These are phyloP conservation scores for Alloteropsis semialata DNA, from an alignment of 176 grass and related monocot genomes.

Conservation along the genomic window DNA sequence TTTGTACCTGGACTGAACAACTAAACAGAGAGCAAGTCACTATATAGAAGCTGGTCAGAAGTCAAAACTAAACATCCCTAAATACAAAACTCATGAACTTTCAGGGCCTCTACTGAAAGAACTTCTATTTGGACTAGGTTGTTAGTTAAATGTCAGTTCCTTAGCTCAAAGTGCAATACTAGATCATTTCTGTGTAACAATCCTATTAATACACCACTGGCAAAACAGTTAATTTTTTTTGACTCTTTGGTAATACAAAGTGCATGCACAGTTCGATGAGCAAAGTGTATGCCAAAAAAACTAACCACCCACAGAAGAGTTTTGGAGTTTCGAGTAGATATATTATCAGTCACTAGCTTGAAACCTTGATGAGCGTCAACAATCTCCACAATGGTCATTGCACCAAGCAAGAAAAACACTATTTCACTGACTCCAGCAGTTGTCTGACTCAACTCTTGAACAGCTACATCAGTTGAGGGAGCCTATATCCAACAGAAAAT, in stretches of 20 bases:
- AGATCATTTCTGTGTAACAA: neutral
- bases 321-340: conserved; percentile 84
- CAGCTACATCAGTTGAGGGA: conserved; percentile 75
- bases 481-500: conserved; percentile 58
- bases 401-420: conserved; percentile 97
- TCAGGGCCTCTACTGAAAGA: neutral
- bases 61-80: neutral
- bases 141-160: neutral
- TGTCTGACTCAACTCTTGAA: conserved; percentile 69
- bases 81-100: neutral
- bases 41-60: neutral
- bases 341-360: conserved; percentile 94
- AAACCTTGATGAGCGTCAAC: conserved; percentile 99
- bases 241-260: neutral
- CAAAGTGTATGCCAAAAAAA: neutral
- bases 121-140: neutral
- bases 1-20: neutral
- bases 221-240: neutral
- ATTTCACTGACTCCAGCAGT: conserved; percentile 96
- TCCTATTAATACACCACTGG: neutral
- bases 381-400: conserved; percentile 99
- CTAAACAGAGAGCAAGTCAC: neutral
- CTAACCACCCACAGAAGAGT: conserved; percentile 97
- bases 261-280: neutral
- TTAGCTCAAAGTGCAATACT: neutral